These are phyloP conservation scores for Fremontodendron californicum DNA, from an alignment of 345 rosid species.

Conservation along the genomic window DNA sequence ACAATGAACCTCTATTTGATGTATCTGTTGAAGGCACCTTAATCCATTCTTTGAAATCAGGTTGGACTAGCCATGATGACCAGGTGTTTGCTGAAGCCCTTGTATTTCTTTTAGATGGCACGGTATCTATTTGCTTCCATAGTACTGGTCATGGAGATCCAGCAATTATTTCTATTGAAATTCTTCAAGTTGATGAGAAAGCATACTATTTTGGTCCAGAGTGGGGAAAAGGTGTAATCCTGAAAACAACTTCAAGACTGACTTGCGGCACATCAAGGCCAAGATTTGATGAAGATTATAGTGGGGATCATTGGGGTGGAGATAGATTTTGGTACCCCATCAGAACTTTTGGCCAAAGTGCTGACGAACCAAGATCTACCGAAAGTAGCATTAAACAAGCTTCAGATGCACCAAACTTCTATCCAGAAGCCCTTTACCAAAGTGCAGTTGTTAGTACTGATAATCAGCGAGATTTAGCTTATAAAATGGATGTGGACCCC, in stretches of 20 bases:
- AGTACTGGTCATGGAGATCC: slow-evolving; percentile 99
- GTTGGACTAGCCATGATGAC: slow-evolving; percentile 80
- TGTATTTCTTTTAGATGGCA: slow-evolving; percentile 62
- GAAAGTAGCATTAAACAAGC: slow-evolving; percentile 57
- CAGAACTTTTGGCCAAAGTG: slow-evolving; percentile 49
- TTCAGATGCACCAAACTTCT: slow-evolving; percentile 75
- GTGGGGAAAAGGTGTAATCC: slow-evolving; percentile 55
- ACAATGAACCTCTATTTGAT: slow-evolving; percentile 83
- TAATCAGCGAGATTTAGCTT: slow-evolving; percentile 57
- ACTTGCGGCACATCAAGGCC: slow-evolving; percentile 71
- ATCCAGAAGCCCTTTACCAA: slow-evolving; percentile 84
- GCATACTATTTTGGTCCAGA: slow-evolving; percentile 65
- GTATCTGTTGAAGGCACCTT: slow-evolving; percentile 88
- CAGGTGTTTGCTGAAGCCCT: slow-evolving; percentile 79
- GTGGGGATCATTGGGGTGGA: slow-evolving; percentile 93
- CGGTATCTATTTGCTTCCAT: slow-evolving; percentile 79
- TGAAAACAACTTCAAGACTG: slow-evolving; percentile 71
- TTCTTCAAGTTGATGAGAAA: slow-evolving; percentile 78
- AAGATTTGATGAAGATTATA: slow-evolving; percentile 69
- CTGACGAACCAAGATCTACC: slow-evolving; percentile 63
- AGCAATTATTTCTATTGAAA: slow-evolving; percentile 71
- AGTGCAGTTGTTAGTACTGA: slow-evolving; percentile 71
- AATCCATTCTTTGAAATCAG: slow-evolving; percentile 67
- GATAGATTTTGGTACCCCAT: slow-evolving; percentile 87
- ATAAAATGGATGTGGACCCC: slow-evolving; percentile 84